phyloP scores from a whole-genome alignment of 352 stramenopile genomes.

The Globisporangium paddicum region DNA sequence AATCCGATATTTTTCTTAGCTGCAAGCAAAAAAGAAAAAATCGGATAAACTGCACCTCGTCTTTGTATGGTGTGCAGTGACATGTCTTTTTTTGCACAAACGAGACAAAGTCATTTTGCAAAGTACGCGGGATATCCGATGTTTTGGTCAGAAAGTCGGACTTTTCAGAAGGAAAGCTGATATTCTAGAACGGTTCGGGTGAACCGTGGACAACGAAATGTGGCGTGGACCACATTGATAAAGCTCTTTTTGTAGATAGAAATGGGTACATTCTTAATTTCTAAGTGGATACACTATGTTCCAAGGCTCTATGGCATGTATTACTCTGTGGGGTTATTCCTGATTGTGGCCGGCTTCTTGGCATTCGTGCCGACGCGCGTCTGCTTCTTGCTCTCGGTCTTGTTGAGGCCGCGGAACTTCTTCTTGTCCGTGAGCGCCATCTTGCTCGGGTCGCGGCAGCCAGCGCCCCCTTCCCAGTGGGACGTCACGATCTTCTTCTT shows the following conservation, averaged over 20 bases:
- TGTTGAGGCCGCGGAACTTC: slow-evolving; percentile 70
- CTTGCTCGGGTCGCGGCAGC: slow-evolving; percentile 51
- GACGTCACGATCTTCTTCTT: slow-evolving; percentile 34
- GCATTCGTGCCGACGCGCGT: slow-evolving; percentile 62
- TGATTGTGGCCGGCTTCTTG: slow-evolving; percentile 21
- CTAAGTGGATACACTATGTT: neutral
- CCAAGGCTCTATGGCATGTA: neutral
- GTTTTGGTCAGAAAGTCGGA: too few relatives aligned
- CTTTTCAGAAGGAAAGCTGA: too few relatives aligned
- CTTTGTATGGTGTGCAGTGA: too few relatives aligned
- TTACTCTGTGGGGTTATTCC: neutral
- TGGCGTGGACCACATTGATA: neutral
- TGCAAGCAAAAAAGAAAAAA: too few relatives aligned
- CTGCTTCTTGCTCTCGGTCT: slow-evolving; percentile 80
- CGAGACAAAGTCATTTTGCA: too few relatives aligned
- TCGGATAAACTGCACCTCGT: too few relatives aligned
- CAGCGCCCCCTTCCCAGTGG: slow-evolving; percentile 76
- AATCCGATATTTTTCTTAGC: too few relatives aligned
- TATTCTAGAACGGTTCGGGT: too few relatives aligned
- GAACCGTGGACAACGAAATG: neutral
- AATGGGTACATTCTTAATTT: neutral
- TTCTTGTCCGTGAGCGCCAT: slow-evolving; percentile 71
- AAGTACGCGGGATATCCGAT: too few relatives aligned
- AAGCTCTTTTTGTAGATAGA: neutral
- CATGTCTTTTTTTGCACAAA: too few relatives aligned